phyloP scores from a whole-genome alignment of 2,329 filamentous ascomycete species.

The Magnaporthiopsis incrustans region DNA sequence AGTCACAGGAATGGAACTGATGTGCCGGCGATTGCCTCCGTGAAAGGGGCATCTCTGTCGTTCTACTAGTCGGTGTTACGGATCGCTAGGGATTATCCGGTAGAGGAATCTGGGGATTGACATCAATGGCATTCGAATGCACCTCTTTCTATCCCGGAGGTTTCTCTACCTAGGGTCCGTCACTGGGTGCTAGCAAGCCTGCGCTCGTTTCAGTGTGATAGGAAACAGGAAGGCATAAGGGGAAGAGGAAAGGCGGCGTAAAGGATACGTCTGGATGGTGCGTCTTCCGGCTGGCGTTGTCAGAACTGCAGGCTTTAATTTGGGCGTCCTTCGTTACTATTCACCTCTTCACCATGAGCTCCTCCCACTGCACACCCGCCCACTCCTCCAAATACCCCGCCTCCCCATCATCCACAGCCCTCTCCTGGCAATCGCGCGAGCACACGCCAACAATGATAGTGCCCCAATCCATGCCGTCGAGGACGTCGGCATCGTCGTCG shows the following conservation, averaged over 20 bases:
- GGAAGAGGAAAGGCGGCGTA: no score
- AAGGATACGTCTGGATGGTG: no score
- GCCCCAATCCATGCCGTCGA: slow-evolving; percentile 97
- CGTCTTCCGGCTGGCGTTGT: no score
- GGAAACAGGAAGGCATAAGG: no score
- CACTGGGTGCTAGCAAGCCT: no score
- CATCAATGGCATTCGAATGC: not conserved
- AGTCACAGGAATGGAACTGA: not conserved
- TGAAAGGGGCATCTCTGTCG: not conserved
- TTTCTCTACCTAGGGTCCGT: no score
- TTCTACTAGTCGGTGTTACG: not conserved
- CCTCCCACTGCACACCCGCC: slow-evolving; percentile 98
- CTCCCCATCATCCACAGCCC: slow-evolving; percentile 48
- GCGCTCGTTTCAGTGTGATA: no score
- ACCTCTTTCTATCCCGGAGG: not conserved
- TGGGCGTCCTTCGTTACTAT: no score
- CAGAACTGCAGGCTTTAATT: no score
- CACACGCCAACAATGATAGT: slow-evolving; percentile 86
- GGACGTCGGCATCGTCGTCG: slow-evolving; percentile 57
- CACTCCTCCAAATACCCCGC: slow-evolving; percentile 87
- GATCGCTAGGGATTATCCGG: not conserved
- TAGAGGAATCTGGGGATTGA: not conserved
- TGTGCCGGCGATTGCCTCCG: not conserved
- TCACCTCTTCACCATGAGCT: slow-evolving; percentile 38
- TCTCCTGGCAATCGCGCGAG: slow-evolving; percentile 64